A percentile compares a stretch with the other conserved stretches of the same genome.
These are phyloP conservation scores for Scheffersomyces titani DNA, from an alignment of 1,139 yeast genomes.

Conservation along the genomic window DNA sequence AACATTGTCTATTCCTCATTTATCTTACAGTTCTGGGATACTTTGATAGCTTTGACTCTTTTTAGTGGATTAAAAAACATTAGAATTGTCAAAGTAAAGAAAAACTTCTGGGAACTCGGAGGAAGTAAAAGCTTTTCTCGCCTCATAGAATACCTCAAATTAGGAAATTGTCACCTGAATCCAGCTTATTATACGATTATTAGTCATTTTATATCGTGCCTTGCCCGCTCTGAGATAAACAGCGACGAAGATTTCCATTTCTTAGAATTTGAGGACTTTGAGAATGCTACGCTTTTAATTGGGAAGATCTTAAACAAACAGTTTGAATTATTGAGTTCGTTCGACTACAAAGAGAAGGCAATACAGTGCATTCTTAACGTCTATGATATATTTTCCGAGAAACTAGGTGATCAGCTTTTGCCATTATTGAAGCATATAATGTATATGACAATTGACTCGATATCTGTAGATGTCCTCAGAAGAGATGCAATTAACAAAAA, in stretches of 20 bases:
- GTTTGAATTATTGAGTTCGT: conserved; percentile 13
- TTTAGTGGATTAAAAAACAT: conserved; percentile 16
- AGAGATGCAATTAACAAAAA: not conserved
- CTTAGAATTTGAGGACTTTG: conserved; percentile 16
- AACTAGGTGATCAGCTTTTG: not conserved
- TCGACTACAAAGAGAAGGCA: conserved; percentile 21
- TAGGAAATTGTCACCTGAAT: conserved; percentile 57
- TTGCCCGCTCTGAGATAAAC: conserved; percentile 11
- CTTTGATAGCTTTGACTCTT: conserved; percentile 43
- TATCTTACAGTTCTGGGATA: conserved; percentile 50
- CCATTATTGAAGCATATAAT: not conserved
- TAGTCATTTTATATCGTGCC: conserved; percentile 20
- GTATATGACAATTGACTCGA: conserved; percentile 10
- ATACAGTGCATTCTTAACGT: conserved; percentile 20
- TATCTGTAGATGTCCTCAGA: conserved; percentile 8
- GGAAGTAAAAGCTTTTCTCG: conserved; percentile 40
- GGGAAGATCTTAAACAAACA: conserved; percentile 19
- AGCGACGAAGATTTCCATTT: conserved; percentile 16
- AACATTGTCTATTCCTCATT: conserved; percentile 44
- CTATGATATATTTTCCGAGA: conserved; percentile 11
- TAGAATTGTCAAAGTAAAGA: conserved; percentile 29
- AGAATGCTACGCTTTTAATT: conserved; percentile 20
- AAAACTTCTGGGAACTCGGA: conserved; percentile 56
- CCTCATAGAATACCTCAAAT: conserved; percentile 43
- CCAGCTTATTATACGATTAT: conserved; percentile 46